Percentiles rank a stretch among this genome's conserved stretches.
Evolutionary conservation across 768 basidiomycete species (phyloP).

Genomic region (Naematelia encephala): DNA sequence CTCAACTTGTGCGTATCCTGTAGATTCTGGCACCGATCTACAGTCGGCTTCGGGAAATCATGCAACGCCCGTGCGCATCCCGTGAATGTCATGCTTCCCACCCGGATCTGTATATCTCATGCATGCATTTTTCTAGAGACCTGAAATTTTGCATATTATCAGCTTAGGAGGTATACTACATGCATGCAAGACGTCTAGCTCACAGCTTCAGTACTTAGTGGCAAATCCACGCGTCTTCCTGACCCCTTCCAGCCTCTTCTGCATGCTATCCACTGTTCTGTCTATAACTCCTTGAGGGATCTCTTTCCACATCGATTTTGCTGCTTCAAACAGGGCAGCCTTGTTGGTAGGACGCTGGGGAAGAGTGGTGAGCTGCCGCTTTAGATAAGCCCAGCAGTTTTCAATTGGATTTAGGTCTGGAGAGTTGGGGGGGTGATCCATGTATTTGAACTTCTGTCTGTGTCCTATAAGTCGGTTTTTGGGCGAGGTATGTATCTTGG

Average conservation of each 20-base stretch:
- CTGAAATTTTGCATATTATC: neutral
- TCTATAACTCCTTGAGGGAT: conserved; percentile 16
- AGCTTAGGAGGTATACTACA: neutral
- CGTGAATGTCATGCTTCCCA: too few species aligned
- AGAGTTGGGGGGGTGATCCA: conserved; percentile 14
- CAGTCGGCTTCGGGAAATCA: too few species aligned
- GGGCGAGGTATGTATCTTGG: conserved; percentile 7
- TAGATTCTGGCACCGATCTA: too few species aligned
- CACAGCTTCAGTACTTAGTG: conserved; percentile 13
- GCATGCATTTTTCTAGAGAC: conserved; percentile 1
- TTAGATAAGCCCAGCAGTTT: conserved; percentile 16
- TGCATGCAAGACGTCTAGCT: neutral
- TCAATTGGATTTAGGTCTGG: conserved; percentile 25
- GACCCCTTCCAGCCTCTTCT: conserved; percentile 9
- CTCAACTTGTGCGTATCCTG: too few species aligned
- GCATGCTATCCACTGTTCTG: conserved; percentile 15
- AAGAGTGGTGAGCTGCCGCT: conserved; percentile 8
- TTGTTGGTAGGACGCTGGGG: conserved; percentile 10
- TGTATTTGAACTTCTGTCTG: conserved; percentile 7
- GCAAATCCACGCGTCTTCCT: conserved; percentile 7
- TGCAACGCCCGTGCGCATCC: too few species aligned
- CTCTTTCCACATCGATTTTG: conserved; percentile 6
- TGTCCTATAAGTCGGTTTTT: conserved; percentile 4
- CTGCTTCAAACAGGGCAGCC: conserved; percentile 9
- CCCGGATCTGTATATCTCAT: too few species aligned